Conservation (phyloP, 192 early-diverging fungal genomes). For the Kappamyces sp. region DNA sequence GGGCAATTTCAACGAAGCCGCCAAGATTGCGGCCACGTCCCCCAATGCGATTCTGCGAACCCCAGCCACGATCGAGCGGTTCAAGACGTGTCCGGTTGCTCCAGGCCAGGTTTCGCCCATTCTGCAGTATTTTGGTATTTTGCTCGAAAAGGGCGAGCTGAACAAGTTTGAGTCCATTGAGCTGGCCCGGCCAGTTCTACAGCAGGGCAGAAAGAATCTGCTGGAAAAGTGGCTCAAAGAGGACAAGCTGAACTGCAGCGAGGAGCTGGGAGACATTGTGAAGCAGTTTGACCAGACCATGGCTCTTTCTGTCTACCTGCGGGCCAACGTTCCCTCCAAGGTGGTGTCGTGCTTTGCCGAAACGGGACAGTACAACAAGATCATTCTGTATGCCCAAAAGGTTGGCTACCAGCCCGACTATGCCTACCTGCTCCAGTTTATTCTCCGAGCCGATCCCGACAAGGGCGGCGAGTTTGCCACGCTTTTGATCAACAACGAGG, state of each 20-base stretch:
- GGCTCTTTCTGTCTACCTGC: constrained; percentile 90
- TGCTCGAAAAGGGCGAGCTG: constrained; percentile 88
- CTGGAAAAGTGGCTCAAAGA: constrained; percentile 99
- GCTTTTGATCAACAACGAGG: constrained; percentile 75
- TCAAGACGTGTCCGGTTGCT: constrained; percentile 73
- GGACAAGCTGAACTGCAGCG: constrained; percentile 97
- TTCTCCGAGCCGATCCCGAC: constrained; percentile 86
- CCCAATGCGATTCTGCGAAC: constrained; percentile 94
- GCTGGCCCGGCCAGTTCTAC: constrained; percentile 83
- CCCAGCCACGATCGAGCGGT: constrained; percentile 86
- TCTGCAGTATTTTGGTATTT: constrained; percentile 94
- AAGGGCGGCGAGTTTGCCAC: constrained; percentile 92
- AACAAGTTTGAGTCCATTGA: constrained; percentile 95
- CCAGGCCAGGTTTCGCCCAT: constrained; percentile 82
- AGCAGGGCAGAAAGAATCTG: constrained; percentile 84
- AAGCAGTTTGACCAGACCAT: constrained; percentile 85
- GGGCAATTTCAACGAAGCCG: constrained; percentile 80
- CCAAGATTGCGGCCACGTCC: constrained; percentile 91
- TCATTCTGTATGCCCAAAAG: constrained; percentile 90
- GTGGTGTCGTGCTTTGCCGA: constrained; percentile 96
- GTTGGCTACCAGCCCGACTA: constrained; percentile 93
- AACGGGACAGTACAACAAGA: constrained; percentile 92
- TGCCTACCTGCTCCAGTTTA: constrained; percentile 78
- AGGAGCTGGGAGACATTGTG: constrained; percentile 96
- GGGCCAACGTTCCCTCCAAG: constrained; percentile 90